phyloP scores from a whole-genome alignment of 129 eudicot genomes.

The Daucus carota region DH1_v3.0 NC_030382.2:46280501-46281000 shows the following conservation, averaged over 20 bases:
- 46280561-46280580: conserved; percentile 94
- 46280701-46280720: conserved; percentile 76
- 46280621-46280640: conserved; percentile 88
- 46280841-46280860: conserved; percentile 91
- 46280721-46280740: conserved; percentile 87
- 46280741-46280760: conserved; percentile 56
- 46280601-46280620: conserved; percentile 87
- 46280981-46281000: conserved; percentile 98
- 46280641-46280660: conserved; percentile 86
- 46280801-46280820: conserved; percentile 94
- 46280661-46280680: conserved; percentile 90
- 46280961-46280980: conserved; percentile 95
- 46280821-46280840: conserved; percentile 87
- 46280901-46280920: conserved; percentile 97
- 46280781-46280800: conserved; percentile 86
- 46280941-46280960: conserved; percentile 98
- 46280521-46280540: conserved; percentile 83
- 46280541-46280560: conserved; percentile 75
- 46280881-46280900: conserved; percentile 98
- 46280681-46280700: conserved; percentile 89
- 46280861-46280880: conserved; percentile 90
- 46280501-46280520: conserved; percentile 75
- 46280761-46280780: conserved; percentile 90
- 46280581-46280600: conserved; percentile 84
- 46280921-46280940: conserved; percentile 85